Conservation (phyloP, 2,329 filamentous ascomycete genomes). For the Clarireedia monteithiana region DNA sequence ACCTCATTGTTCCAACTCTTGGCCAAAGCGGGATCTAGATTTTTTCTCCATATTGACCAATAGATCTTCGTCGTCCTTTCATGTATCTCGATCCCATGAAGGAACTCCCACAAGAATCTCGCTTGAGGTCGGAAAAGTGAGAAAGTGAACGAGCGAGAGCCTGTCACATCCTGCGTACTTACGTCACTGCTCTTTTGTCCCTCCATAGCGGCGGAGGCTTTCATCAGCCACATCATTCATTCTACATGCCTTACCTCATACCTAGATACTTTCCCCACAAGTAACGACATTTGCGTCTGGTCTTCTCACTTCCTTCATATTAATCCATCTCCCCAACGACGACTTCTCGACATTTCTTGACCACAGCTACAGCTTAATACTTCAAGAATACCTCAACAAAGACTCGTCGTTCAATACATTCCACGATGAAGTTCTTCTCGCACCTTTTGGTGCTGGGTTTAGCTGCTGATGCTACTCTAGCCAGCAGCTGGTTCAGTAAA, state of each 20-base stretch:
- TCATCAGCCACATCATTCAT: not conserved
- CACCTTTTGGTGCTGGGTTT: slow-evolving; percentile 64
- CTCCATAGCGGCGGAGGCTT: not conserved
- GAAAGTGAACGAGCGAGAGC: too few species aligned
- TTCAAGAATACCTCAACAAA: not conserved
- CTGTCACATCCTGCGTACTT: not conserved
- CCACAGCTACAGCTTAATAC: not conserved
- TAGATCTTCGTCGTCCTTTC: not conserved
- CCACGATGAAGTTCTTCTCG: slow-evolving; percentile 69
- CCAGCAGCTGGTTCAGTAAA: slow-evolving; percentile 80
- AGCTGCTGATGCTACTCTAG: slow-evolving; percentile 60
- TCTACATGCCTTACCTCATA: not conserved
- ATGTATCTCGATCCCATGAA: not conserved
- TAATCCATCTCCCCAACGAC: not conserved
- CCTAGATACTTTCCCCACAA: not conserved
- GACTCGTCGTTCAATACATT: not conserved
- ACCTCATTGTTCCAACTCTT: slow-evolving; percentile 3
- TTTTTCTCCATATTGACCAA: not conserved
- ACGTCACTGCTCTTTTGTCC: not conserved
- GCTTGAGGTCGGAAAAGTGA: too few species aligned
- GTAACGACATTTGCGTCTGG: not conserved
- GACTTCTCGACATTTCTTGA: not conserved
- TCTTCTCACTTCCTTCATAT: not conserved
- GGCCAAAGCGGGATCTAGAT: not conserved
- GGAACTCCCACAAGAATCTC: too few species aligned